Base-by-base conservation (phyloP, 306 rosid species). In the Prunus persica region DNA sequence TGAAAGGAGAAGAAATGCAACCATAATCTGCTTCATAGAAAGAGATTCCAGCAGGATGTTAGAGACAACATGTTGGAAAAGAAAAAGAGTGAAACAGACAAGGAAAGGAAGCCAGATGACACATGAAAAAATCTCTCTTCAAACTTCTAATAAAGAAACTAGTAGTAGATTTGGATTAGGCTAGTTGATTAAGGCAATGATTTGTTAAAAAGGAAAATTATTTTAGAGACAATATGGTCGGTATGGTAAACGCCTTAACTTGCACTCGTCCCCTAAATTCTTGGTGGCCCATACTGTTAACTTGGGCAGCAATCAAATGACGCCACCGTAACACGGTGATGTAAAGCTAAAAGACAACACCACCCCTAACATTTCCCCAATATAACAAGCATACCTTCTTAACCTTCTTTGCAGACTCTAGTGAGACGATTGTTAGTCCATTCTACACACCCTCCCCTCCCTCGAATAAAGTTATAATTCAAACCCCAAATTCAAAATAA, bases 251-350 rank as follows among this genome's bases (percentile, higher is more conserved):
- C 51, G 51, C 13, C 51, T 45, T 45, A 0, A 46, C 11, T 46
- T 46, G 51, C 51, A 46, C 3, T 34, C 41, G 41, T 34, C 41
- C 30, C 18, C 65, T 24, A 24, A 11, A 11, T 11, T 34, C 34
- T 24, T 28, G 67, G 67, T 28, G 67, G 43, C 67, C 67, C 4
- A 7, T 25, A 19, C 15, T 47, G 16, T 11, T 5, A 27, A 4
- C 5, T 1, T 27, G 43, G 56, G 11, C 9, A 2, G 76, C 77
- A 81, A 81, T 75, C 11, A 20, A 41, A 54, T 0, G 45, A 12
- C 62, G 74, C 77, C 84, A 81, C 43, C 30, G 1, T 12, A 5
- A 47, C 80, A n/a, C 19, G 51, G 22, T 54, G 84, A 45, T 67
- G 70, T 47, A 22, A 25, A 0, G 0, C 1, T 3, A 24, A 80